These are phyloP conservation scores for Discostella stelligeroides DNA, from an alignment of 108 stramenopile species.

Conservation along the genomic window DNA sequence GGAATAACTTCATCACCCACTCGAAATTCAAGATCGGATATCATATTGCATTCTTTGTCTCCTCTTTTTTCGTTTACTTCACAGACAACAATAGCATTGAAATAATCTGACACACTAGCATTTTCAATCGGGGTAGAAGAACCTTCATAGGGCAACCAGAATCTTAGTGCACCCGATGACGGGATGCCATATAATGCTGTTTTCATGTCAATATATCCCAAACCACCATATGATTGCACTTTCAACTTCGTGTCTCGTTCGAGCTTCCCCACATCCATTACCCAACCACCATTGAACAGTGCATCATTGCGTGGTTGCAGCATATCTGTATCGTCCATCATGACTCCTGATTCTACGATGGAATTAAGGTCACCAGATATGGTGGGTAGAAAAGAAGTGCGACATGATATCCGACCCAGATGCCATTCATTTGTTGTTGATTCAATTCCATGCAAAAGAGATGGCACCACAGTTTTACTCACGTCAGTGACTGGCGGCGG, in stretches of 20 bases:
- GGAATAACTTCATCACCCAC: conserved; percentile 61
- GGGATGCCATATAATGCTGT: conserved; percentile 84
- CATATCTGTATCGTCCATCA: conserved; percentile 57
- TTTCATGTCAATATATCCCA: conserved; percentile 90
- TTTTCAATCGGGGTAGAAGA: conserved; percentile 16
- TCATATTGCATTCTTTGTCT: conserved; percentile 70
- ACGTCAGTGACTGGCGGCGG: conserved; percentile 45
- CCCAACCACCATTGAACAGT: conserved; percentile 76
- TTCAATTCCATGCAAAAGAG: conserved; percentile 62
- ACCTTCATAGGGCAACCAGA: conserved; percentile 77
- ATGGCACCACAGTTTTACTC: conserved; percentile 27
- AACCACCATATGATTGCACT: conserved; percentile 73
- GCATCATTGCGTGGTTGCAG: conserved; percentile 62
- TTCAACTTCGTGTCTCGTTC: conserved; percentile 82
- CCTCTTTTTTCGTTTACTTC: conserved; percentile 87
- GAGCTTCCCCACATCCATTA: conserved; percentile 76
- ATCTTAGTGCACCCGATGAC: conserved; percentile 64
- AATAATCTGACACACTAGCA: conserved; percentile 60
- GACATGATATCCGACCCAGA: conserved; percentile 69
- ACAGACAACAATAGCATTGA: conserved; percentile 73
- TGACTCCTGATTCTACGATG: conserved; percentile 68
- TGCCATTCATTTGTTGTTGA: conserved; percentile 33
- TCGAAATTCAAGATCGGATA: conserved; percentile 59
- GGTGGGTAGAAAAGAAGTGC: conserved; percentile 85
- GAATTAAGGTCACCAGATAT: conserved; percentile 53